phyloP scores from a whole-genome alignment of 176 grass and related monocot genomes.

The Microstegium vimineum region DNA sequence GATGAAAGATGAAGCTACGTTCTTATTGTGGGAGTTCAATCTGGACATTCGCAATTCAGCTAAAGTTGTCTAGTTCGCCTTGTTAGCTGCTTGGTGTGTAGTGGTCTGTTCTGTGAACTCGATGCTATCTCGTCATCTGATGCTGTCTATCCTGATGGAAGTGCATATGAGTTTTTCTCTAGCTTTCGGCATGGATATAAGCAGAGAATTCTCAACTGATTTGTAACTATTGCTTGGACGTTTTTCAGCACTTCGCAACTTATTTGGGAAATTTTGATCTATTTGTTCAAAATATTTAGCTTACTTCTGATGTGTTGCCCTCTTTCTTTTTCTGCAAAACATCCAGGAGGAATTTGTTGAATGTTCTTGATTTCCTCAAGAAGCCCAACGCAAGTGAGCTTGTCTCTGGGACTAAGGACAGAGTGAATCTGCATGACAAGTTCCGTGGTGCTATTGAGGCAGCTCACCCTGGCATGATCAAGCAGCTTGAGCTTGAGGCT shows the following conservation, averaged over 20 bases:
- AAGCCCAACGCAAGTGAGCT: constrained; percentile 82
- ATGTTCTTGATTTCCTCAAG: constrained; percentile 85
- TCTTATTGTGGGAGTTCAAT: background rate
- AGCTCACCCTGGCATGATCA: constrained; percentile 61
- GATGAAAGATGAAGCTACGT: background rate
- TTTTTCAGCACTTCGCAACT: background rate
- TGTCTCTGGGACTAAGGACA: constrained; percentile 82
- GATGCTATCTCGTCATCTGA: background rate
- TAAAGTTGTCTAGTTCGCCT: background rate
- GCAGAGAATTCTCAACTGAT: background rate
- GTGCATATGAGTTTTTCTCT: background rate
- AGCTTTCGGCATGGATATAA: background rate
- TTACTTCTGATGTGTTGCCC: background rate
- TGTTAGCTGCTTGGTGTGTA: background rate
- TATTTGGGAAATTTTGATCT: background rate
- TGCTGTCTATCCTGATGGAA: background rate
- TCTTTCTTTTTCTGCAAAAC: constrained; percentile 3
- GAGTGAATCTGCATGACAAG: constrained; percentile 76
- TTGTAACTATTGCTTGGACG: background rate
- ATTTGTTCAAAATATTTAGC: background rate
- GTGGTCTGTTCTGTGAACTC: background rate
- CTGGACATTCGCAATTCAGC: background rate
- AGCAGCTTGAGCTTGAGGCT: constrained; percentile 57
- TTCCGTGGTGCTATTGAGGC: constrained; percentile 58
- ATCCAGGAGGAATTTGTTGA: constrained; percentile 86